These are phyloP conservation scores for Heterobasidion annosum DNA, from an alignment of 1,284 basidiomycete species.

Conservation along the genomic window DNA sequence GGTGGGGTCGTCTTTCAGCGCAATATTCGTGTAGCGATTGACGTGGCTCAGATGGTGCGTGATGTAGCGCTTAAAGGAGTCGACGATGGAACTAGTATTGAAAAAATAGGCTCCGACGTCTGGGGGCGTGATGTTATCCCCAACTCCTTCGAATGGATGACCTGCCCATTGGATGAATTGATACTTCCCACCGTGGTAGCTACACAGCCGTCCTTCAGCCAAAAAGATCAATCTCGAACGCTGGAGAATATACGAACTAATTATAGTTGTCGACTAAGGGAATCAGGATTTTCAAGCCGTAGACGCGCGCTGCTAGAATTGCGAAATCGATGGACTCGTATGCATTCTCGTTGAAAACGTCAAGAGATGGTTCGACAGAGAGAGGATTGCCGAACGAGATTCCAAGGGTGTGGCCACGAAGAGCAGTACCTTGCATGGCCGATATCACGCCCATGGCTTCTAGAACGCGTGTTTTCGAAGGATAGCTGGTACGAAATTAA, in stretches of 20 bases:
- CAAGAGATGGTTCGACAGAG: constrained; percentile 21
- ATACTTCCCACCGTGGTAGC: constrained; percentile 18
- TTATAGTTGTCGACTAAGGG: constrained; percentile 23
- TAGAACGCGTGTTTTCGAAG: constrained; percentile 18
- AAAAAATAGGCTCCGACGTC: constrained; percentile 18
- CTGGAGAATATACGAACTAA: constrained; percentile 6
- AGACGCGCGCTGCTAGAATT: constrained; percentile 20
- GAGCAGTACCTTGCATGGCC: constrained; percentile 23
- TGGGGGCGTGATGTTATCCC: constrained; percentile 14
- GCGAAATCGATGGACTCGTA: constrained; percentile 26
- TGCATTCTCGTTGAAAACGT: constrained; percentile 20
- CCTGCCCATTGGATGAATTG: constrained; percentile 17
- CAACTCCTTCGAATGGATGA: constrained; percentile 11
- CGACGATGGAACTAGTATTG: constrained; percentile 15
- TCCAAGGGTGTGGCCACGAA: constrained; percentile 25
- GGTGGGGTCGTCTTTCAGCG: constrained; percentile 19
- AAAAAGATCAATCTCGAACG: neutral
- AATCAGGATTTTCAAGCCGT: constrained; percentile 20
- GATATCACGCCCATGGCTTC: constrained; percentile 12
- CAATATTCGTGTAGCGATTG: constrained; percentile 18
- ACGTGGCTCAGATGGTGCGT: constrained; percentile 15
- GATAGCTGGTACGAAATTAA: constrained; percentile 18
- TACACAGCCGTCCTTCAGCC: constrained; percentile 8
- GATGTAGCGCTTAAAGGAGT: constrained; percentile 18
- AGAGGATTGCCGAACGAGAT: constrained; percentile 22